These are phyloP conservation scores for Adansonia madagascariensis DNA, from an alignment of 441 rosid species.

Conservation along the genomic window DNA sequence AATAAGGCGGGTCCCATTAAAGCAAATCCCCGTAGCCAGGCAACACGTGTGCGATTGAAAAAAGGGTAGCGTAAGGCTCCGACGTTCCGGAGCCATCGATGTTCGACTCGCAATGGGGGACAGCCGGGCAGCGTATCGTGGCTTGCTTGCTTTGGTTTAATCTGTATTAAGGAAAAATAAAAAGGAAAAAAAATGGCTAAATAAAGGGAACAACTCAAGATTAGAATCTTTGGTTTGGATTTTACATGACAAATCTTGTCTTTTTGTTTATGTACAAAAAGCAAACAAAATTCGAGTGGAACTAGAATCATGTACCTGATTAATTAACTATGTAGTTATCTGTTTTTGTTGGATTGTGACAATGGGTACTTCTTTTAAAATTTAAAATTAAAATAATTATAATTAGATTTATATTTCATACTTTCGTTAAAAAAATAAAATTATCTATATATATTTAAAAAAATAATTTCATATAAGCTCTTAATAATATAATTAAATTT, in stretches of 20 bases:
- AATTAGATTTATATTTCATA: no score
- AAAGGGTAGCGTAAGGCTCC: slow-evolving; percentile 15
- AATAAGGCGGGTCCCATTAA: slow-evolving; percentile 2
- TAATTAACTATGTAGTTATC: background rate
- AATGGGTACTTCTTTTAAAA: background rate
- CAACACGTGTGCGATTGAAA: slow-evolving; percentile 35
- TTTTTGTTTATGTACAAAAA: no score
- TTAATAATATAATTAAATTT: no score
- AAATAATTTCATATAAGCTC: no score
- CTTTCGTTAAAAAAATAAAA: no score
- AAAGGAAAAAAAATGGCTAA: background rate
- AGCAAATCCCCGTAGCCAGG: background rate
- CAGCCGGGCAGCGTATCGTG: slow-evolving; percentile 38
- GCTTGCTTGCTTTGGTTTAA: no score
- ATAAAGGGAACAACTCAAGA: background rate
- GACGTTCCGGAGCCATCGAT: slow-evolving; percentile 9
- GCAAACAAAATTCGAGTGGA: no score
- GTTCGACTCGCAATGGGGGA: slow-evolving; percentile 18
- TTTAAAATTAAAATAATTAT: background rate
- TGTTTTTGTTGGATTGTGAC: background rate
- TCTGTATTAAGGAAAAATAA: no score
- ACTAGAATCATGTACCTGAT: no score
- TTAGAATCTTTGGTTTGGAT: no score
- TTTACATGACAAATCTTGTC: no score
- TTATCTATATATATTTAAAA: no score